A percentile compares a stretch with the other conserved stretches of the same genome.
Evolutionary conservation across 805 yeast species (phyloP).

Genomic region (Yarrowia phangngaensis): DNA sequence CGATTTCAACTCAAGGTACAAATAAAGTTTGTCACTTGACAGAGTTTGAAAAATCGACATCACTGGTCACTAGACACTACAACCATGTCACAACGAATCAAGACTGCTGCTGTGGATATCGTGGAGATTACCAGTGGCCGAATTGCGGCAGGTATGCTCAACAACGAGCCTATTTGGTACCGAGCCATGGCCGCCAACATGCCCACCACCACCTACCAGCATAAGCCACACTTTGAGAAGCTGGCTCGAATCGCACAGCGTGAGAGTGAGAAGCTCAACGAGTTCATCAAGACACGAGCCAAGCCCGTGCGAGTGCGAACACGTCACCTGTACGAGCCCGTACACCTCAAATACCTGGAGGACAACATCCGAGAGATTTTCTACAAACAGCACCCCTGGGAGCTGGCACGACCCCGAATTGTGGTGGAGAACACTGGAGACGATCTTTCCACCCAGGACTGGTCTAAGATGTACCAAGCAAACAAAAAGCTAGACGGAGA

Average conservation of each 20-base stretch:
- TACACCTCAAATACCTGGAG: slow-evolving; percentile 58
- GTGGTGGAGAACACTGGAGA: slow-evolving; percentile 71
- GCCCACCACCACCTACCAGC: slow-evolving; percentile 46
- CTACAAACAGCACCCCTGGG: slow-evolving; percentile 97
- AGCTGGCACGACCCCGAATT: slow-evolving; percentile 81
- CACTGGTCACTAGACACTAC: too few species aligned
- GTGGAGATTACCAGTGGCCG: slow-evolving; percentile 77
- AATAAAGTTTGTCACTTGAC: slow-evolving; percentile 7
- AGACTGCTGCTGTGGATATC: slow-evolving; percentile 58
- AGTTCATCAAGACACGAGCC: slow-evolving; percentile 40
- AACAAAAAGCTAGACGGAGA: slow-evolving; percentile 83
- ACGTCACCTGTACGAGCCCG: slow-evolving; percentile 48
- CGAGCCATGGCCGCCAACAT: slow-evolving; percentile 79
- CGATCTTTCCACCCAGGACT: slow-evolving; percentile 55
- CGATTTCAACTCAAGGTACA: too few species aligned
- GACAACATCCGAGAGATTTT: slow-evolving; percentile 80
- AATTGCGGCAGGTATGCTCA: slow-evolving; percentile 59
- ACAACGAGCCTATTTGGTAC: slow-evolving; percentile 81
- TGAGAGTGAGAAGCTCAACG: slow-evolving; percentile 32
- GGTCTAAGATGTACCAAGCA: slow-evolving; percentile 74
- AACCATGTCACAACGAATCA: slow-evolving; percentile 68
- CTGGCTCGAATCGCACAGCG: slow-evolving; percentile 47
- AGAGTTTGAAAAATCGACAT: background rate
- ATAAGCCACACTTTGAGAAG: slow-evolving; percentile 41
- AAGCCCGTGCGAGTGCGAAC: slow-evolving; percentile 34